Base-by-base conservation (phyloP, 1,284 basidiomycete genomes). In the Megacollybia platyphylla region DNA sequence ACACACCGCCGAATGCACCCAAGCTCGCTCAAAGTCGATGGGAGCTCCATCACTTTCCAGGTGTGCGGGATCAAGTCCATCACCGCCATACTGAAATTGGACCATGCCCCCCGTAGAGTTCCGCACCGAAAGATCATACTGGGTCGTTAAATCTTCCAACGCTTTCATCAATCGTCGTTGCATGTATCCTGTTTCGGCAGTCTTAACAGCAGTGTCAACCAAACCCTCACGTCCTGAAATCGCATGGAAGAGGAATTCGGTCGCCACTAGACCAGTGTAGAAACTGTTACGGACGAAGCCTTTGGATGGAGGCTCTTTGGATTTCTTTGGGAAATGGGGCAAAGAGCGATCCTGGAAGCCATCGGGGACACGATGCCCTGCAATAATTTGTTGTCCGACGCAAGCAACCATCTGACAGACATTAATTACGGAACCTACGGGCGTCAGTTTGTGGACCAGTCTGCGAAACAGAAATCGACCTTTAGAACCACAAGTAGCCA, bases 351-450 rank as follows among this genome's bases (percentile, higher is more conserved):
- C 96, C 63, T 98, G 96, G 70, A 99, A 98, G 41, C 94, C 96
- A 70, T 98, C 89, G 1, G 92, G 92, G 5, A 99, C 93, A 79
- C 96, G 96, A 59, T 90, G 87, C 17, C 96, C 96, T 18, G 88
- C 82, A 52, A 98, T 98, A 62, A 98, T 97, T 58, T 99, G 96
- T 59, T 99, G 96, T 7, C 96, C 96, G 52, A 99, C 96, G 76
- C 93, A 97, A 51, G 96, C 96, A 46, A 98, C 96, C 96, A 99
- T 99, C 66, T 99, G 96, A 9, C 92, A 96, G 46, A 99, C 96
- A 62, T 99, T 98, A 67, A 98, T 97, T 51, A 93, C 90, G 54
- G 94, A 97, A 60, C 94, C 91, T 94, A 40, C 7, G 17, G 40
- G 27, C 29, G 49, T 26, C 32, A 43, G 20, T 15, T 7, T 36